Evolutionary conservation across 306 rosid genomes (phyloP).

Genomic region (Carpinus fangiana): DNA sequence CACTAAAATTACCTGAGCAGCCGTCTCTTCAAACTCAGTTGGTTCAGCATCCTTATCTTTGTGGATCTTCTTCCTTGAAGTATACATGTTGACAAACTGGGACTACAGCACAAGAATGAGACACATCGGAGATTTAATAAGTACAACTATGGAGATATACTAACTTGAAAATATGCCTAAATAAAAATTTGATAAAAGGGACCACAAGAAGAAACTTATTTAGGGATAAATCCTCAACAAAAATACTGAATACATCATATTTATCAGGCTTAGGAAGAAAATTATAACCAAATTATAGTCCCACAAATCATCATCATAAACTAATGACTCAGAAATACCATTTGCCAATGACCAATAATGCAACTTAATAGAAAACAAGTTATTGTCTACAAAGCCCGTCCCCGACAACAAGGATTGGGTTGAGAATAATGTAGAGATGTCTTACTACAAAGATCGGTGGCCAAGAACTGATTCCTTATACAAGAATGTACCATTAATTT

Average conservation of each 20-base stretch:
- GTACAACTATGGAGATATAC: background rate
- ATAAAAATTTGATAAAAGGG: background rate
- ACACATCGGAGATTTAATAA: background rate
- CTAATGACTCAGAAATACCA: background rate
- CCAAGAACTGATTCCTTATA: background rate
- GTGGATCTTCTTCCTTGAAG: conserved; percentile 68
- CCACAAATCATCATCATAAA: background rate
- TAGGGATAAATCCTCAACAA: background rate
- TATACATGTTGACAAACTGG: conserved; percentile 42
- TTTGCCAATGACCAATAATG: background rate
- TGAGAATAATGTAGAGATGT: background rate
- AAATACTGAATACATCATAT: background rate
- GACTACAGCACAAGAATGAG: background rate
- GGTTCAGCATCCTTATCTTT: conserved; percentile 72
- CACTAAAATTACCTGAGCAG: conserved; percentile 56
- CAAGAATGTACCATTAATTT: background rate
- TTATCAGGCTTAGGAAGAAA: background rate
- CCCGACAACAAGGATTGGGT: background rate
- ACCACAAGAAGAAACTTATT: background rate
- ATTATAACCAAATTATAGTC: background rate
- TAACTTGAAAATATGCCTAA: background rate
- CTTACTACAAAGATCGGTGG: background rate
- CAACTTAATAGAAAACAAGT: background rate
- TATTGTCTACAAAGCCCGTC: background rate
- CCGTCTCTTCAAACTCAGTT: conserved; percentile 68